Evolutionary conservation across 169 alveolate species (phyloP).

Genomic region (Plasmodium fragile): DNA sequence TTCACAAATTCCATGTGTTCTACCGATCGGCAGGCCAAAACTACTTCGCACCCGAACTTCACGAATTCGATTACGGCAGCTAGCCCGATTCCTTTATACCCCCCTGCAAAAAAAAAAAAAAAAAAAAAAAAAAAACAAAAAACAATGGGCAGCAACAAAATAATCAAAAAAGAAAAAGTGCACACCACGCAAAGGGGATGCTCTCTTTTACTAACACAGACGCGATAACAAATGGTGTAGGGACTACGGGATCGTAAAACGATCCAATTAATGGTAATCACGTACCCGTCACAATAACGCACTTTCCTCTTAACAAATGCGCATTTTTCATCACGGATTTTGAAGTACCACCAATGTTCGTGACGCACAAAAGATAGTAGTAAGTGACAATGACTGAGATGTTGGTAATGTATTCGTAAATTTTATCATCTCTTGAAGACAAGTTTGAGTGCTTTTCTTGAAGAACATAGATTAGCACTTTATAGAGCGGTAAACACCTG

Average conservation of each 20-base stretch:
- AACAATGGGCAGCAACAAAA: background rate
- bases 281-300: constrained; percentile 62
- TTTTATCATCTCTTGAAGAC: constrained; percentile 4
- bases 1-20: constrained; percentile 43
- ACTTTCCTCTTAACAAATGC: constrained; percentile 29
- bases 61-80: constrained; percentile 67
- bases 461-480: constrained; percentile 9
- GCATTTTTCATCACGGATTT: constrained; percentile 17
- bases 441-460: background rate
- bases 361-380: constrained; percentile 1
- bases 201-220: background rate
- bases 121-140: background rate
- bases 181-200: background rate
- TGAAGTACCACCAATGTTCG: constrained; percentile 48
- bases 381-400: constrained; percentile 18
- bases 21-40: constrained; percentile 44
- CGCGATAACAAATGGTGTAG: background rate
- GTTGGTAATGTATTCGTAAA: constrained; percentile 48
- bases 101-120: constrained; percentile 17
- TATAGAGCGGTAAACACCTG: constrained; percentile 66
- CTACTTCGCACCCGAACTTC: constrained; percentile 44
- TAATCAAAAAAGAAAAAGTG: background rate
- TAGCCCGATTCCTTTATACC: constrained; percentile 61
- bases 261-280: background rate
- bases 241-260: background rate